Evolutionary conservation across 2,329 filamentous ascomycete species (phyloP).

Genomic region (Juglanconis sp.): DNA sequence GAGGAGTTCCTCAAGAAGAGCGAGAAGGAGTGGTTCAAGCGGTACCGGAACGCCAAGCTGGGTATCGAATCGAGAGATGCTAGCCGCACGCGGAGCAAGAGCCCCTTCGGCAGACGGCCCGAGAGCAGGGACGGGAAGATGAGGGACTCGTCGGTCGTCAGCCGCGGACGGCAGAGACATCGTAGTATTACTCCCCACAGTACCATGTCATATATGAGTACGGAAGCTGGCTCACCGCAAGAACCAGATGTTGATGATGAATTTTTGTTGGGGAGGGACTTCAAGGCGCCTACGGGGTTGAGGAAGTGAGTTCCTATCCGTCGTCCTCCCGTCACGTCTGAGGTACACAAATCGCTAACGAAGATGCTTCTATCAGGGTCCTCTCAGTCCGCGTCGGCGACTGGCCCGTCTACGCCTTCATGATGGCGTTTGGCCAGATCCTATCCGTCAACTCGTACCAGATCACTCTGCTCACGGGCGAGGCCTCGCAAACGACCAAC

Average conservation of each 20-base stretch:
- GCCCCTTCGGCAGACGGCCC: slow-evolving; percentile 22
- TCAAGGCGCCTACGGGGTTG: slow-evolving; percentile 54
- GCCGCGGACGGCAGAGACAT: slow-evolving; percentile 23
- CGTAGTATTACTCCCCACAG: slow-evolving; percentile 21
- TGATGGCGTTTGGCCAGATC: slow-evolving; percentile 61
- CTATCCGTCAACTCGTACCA: slow-evolving; percentile 66
- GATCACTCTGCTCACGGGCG: slow-evolving; percentile 62
- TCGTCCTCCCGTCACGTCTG: too few relatives aligned
- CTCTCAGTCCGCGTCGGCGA: slow-evolving; percentile 56
- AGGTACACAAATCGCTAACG: background rate
- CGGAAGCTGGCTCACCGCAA: slow-evolving; percentile 17
- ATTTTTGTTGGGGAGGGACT: slow-evolving; percentile 54
- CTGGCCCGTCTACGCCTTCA: slow-evolving; percentile 62
- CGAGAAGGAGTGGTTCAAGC: slow-evolving; percentile 65
- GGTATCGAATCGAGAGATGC: slow-evolving; percentile 42
- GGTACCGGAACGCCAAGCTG: slow-evolving; percentile 56
- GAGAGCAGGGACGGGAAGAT: slow-evolving; percentile 33
- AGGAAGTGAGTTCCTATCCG: slow-evolving; percentile 38
- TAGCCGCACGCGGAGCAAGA: slow-evolving; percentile 26
- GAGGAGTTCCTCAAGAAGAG: slow-evolving; percentile 63
- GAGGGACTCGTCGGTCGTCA: slow-evolving; percentile 30
- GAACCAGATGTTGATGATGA: slow-evolving; percentile 31
- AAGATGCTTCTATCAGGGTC: slow-evolving; percentile 13
- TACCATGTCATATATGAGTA: slow-evolving; percentile 17
- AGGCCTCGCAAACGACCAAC: slow-evolving; percentile 54